Conservation (phyloP, 306 rosid species). For the Prunus mume region DNA sequence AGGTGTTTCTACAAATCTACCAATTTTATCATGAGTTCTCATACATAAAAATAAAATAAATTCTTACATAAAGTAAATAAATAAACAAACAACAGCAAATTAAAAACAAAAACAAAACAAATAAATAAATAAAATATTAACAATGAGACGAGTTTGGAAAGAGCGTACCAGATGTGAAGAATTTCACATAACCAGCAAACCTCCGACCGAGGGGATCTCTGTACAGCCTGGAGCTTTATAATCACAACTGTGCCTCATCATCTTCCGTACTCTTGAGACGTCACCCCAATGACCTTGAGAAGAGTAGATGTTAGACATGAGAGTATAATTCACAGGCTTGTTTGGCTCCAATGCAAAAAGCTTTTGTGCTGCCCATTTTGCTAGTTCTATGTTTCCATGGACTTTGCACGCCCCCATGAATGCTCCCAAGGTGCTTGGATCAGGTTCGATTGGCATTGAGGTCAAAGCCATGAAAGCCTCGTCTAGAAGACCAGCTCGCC, state of each 20-base stretch:
- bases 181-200: too few relatives aligned
- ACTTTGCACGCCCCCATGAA: constrained; percentile 71
- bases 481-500: constrained; percentile 62
- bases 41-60: too few relatives aligned
- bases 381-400: constrained; percentile 48
- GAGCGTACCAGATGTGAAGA: too few relatives aligned
- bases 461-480: constrained; percentile 60
- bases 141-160: too few relatives aligned
- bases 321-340: constrained; percentile 47
- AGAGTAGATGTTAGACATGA: constrained; percentile 66
- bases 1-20: too few relatives aligned
- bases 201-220: too few relatives aligned
- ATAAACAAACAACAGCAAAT: too few relatives aligned
- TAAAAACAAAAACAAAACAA: too few relatives aligned
- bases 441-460: constrained; percentile 47
- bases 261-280: constrained; percentile 49
- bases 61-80: too few relatives aligned
- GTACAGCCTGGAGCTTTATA: constrained; percentile 53
- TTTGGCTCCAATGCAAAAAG: constrained; percentile 52
- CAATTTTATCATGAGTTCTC: too few relatives aligned
- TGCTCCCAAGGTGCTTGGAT: constrained; percentile 53
- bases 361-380: constrained; percentile 62
- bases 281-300: constrained; percentile 59
- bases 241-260: constrained; percentile 38
- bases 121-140: too few relatives aligned